A percentile compares a stretch with the other conserved stretches of the same genome.
These are phyloP conservation scores for Trichoderma koningii DNA, from an alignment of 2,329 filamentous ascomycete genomes.

Conservation along the genomic window DNA sequence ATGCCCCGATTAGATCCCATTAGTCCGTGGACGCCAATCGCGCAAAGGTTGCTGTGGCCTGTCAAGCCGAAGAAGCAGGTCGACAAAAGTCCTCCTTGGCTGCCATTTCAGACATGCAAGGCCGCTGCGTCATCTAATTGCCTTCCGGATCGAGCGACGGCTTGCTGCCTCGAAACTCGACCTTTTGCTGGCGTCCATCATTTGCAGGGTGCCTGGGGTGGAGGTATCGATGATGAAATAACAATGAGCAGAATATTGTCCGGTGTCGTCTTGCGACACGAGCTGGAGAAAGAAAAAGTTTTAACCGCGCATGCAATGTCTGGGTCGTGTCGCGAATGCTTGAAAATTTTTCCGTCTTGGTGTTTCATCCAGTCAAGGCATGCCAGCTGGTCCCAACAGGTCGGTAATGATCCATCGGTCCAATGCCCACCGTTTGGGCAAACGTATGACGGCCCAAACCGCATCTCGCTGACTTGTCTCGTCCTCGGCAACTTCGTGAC, in stretches of 20 bases:
- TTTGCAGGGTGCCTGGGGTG: neutral
- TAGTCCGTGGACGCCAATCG: neutral
- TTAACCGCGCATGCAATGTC: constrained; percentile 10
- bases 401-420: neutral
- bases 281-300: neutral
- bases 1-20: neutral
- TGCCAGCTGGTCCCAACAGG: constrained; percentile 13
- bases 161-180: neutral
- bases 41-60: constrained; percentile 6
- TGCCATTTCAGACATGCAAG: constrained; percentile 14
- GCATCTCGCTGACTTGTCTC: neutral
- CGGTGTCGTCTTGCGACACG: neutral
- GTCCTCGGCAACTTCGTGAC: constrained; percentile 3
- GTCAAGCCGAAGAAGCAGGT: constrained; percentile 12
- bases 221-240: neutral
- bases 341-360: neutral
- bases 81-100: neutral
- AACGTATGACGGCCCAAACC: constrained; percentile 1
- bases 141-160: constrained; percentile 23
- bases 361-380: constrained; percentile 22
- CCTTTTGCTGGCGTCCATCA: constrained; percentile 8
- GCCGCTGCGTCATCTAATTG: constrained; percentile 9
- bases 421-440: neutral
- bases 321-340: constrained; percentile 17
- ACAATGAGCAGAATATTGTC: neutral